Percentiles rank a stretch among this genome's conserved stretches.
Conservation (phyloP, 148 eudicot species). For the Rheum nobile region DNA sequence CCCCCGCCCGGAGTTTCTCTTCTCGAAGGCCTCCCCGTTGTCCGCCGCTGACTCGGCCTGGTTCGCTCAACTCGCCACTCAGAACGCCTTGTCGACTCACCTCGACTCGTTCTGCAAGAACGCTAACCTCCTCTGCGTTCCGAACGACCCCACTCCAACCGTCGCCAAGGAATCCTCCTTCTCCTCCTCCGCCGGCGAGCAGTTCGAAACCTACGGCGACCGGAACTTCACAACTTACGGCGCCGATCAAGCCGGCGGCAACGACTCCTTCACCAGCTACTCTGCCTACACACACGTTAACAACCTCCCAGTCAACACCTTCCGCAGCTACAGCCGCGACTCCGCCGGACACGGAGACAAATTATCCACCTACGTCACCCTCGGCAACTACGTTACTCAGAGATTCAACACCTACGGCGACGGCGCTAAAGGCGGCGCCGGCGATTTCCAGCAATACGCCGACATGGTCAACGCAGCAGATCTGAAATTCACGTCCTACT, state of each 20-base stretch:
- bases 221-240: slow-evolving; percentile 70
- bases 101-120: slow-evolving; percentile 44
- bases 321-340: slow-evolving; percentile 51
- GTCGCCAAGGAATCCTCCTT: slow-evolving; percentile 15
- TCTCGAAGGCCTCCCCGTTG: slow-evolving; percentile 52
- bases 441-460: slow-evolving; percentile 29
- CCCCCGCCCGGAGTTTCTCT: slow-evolving; percentile 46
- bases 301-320: slow-evolving; percentile 14
- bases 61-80: slow-evolving; percentile 47
- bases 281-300: slow-evolving; percentile 17
- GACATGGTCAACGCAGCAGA: slow-evolving; percentile 26
- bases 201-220: slow-evolving; percentile 27
- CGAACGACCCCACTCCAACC: slow-evolving; percentile 25
- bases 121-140: slow-evolving; percentile 53
- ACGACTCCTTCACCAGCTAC: slow-evolving; percentile 42
- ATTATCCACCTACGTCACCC: slow-evolving; percentile 29
- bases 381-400: slow-evolving; percentile 31
- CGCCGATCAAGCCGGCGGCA: slow-evolving; percentile 26
- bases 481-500: slow-evolving; percentile 40
- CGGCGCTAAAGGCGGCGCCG: slow-evolving; percentile 42
- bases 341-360: slow-evolving; percentile 40
- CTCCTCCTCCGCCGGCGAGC: slow-evolving; percentile 4
- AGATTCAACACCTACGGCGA: slow-evolving; percentile 43
- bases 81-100: slow-evolving; percentile 37
- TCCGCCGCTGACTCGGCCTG: slow-evolving; percentile 33